Percentiles rank a stretch among this genome's conserved stretches.
These are phyloP conservation scores for Colletotrichum chrysophilum DNA, from an alignment of 2,329 filamentous ascomycete species.

Conservation along the genomic window DNA sequence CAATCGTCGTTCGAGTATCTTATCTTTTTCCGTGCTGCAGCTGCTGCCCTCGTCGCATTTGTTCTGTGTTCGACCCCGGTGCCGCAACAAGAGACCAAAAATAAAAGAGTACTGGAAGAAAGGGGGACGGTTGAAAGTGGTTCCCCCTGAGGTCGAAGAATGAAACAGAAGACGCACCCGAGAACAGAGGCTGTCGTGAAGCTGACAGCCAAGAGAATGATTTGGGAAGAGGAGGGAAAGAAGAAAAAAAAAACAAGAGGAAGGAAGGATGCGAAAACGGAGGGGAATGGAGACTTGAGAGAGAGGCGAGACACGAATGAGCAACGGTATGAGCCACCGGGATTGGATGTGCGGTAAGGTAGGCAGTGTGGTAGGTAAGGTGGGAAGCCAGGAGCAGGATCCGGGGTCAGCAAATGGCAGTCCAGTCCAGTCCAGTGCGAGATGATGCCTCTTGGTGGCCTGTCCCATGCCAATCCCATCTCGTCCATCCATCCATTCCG, in stretches of 20 bases:
- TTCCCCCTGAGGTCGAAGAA: not conserved
- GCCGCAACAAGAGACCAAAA: not conserved
- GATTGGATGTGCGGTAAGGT: not conserved
- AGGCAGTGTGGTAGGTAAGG: not conserved
- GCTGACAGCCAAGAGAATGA: not conserved
- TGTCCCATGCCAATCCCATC: not conserved
- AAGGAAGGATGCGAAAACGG: not conserved
- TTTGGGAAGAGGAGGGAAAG: not conserved
- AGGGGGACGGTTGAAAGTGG: not conserved
- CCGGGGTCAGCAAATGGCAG: not conserved
- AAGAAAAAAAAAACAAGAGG: not conserved
- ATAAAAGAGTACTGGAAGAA: not conserved
- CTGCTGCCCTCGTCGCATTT: not conserved
- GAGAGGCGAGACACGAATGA: not conserved
- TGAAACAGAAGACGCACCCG: not conserved
- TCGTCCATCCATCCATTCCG: not conserved
- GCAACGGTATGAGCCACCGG: not conserved
- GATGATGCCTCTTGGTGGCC: not conserved
- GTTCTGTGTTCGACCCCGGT: not conserved
- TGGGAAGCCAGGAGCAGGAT: not conserved
- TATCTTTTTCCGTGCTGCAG: not conserved
- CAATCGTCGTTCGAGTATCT: not conserved
- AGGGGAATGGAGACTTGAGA: not conserved
- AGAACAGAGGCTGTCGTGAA: not conserved
- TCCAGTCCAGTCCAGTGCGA: not conserved